Conservation (phyloP, 345 rosid genomes). For the Brassica incana region DNA sequence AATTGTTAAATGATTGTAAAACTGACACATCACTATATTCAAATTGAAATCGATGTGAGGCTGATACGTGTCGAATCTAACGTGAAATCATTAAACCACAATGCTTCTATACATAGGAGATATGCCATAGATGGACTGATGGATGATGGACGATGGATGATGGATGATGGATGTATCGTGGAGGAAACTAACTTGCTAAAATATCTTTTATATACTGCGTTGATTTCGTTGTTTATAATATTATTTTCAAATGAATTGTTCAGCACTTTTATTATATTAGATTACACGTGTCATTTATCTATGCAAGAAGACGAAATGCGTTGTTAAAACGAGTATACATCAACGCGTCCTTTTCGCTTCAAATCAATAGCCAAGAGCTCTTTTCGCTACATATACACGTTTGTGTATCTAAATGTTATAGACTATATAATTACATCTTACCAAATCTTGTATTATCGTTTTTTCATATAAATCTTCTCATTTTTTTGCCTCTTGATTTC, state of each 20-base stretch:
- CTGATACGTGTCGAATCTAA: too few relatives aligned
- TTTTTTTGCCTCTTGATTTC: constrained; percentile 9
- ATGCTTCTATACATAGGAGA: too few relatives aligned
- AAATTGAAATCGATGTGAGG: too few relatives aligned
- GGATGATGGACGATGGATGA: too few relatives aligned
- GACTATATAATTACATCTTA: constrained; percentile 16
- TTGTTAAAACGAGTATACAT: constrained; percentile 29
- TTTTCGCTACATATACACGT: constrained; percentile 15
- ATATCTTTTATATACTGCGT: background rate
- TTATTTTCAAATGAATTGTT: background rate
- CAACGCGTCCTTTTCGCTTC: constrained; percentile 39
- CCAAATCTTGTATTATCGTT: background rate
- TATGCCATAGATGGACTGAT: too few relatives aligned
- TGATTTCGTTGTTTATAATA: background rate
- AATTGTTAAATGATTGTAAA: too few relatives aligned
- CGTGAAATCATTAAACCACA: too few relatives aligned
- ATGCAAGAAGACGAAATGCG: constrained; percentile 10
- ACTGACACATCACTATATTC: too few relatives aligned
- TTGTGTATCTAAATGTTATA: constrained; percentile 13
- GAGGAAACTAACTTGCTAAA: background rate
- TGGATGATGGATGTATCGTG: background rate
- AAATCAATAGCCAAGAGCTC: constrained; percentile 29
- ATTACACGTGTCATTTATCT: constrained; percentile 21
- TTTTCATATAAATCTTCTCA: background rate
- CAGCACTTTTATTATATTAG: background rate